These are phyloP conservation scores for Voacanga thouarsii DNA, from an alignment of 257 asterid species.

Conservation along the genomic window DNA sequence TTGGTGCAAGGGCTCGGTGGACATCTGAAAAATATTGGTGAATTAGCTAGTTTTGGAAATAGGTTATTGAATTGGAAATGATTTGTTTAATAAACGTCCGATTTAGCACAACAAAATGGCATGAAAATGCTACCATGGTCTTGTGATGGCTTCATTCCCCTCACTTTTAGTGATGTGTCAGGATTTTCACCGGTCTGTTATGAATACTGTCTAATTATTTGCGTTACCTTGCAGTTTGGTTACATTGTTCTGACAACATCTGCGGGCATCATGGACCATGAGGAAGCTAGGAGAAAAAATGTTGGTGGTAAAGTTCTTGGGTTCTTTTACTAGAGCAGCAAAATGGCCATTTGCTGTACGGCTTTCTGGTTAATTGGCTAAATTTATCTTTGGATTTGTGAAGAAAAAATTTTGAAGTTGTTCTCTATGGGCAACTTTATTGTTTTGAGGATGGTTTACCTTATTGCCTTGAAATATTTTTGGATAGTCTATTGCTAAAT, in stretches of 20 bases:
- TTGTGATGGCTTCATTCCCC: neutral
- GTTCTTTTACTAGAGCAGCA: conserved; percentile 23
- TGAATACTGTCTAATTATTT: neutral
- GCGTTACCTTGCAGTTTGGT: conserved; percentile 24
- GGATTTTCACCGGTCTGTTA: neutral
- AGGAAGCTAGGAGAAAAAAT: conserved; percentile 28
- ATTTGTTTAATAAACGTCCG: neutral
- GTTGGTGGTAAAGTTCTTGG: conserved; percentile 33
- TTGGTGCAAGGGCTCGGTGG: neutral
- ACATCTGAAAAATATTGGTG: neutral
- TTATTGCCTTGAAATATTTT: neutral
- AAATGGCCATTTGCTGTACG: neutral
- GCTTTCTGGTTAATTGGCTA: neutral
- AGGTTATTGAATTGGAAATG: neutral
- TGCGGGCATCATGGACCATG: conserved; percentile 34
- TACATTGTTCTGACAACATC: conserved; percentile 35
- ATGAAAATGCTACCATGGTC: neutral
- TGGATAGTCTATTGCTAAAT: neutral
- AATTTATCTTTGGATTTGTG: neutral
- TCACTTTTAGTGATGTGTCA: neutral
- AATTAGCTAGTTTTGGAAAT: neutral
- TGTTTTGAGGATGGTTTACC: conserved; percentile 8
- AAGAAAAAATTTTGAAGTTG: neutral
- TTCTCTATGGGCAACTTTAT: neutral
- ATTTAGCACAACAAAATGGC: neutral